Evolutionary conservation across 768 basidiomycete genomes (phyloP).

Genomic region (Kwoniella bestiolae): DNA sequence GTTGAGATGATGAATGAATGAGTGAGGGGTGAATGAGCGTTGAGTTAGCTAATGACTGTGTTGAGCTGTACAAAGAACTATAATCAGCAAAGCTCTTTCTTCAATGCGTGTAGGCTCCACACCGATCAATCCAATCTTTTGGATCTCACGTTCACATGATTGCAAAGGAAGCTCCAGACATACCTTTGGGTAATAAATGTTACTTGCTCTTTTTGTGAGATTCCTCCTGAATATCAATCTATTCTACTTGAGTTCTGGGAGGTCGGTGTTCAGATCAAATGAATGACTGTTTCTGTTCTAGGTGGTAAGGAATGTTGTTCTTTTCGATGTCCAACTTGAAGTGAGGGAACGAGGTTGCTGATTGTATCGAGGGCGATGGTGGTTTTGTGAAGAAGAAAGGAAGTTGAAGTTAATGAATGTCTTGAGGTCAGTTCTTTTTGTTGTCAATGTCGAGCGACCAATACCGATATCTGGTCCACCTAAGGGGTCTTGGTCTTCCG

Average conservation of each 20-base stretch:
- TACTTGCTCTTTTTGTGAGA: background rate
- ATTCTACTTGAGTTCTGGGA: background rate
- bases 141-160: background rate
- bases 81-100: slow-evolving; percentile 1
- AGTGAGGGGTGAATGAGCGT: slow-evolving; percentile 7
- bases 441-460: slow-evolving; percentile 7
- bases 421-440: slow-evolving; percentile 6
- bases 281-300: slow-evolving; percentile 1
- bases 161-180: background rate
- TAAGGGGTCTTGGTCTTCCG: background rate
- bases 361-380: no score
- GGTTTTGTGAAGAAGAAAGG: background rate
- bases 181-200: background rate
- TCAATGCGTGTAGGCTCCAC: background rate
- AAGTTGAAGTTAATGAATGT: background rate
- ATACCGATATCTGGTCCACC: background rate
- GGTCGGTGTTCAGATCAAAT: background rate
- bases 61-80: background rate
- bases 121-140: background rate
- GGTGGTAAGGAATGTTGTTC: background rate
- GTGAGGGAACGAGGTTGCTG: no score
- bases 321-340: no score
- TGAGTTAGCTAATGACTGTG: slow-evolving; percentile 11
- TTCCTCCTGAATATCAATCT: background rate
- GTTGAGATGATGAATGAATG: background rate